A percentile compares a stretch with the other conserved stretches of the same genome.
phyloP scores from a whole-genome alignment of 139 green algal genomes.

The Chlorella sorokiniana region DNA sequence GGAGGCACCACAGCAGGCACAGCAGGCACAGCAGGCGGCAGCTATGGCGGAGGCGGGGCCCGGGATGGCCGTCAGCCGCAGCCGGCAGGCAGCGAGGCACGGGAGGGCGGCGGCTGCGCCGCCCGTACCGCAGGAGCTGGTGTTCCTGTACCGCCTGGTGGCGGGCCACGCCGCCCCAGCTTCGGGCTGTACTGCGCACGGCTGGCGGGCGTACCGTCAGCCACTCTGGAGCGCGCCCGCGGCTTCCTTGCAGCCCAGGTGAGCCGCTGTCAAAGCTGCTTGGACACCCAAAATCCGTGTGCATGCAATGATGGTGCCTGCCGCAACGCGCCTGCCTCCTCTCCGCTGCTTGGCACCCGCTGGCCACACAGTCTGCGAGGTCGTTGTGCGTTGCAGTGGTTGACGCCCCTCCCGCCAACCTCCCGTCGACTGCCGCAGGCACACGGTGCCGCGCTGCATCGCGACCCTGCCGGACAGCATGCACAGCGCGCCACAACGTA shows the following conservation, averaged over 20 bases:
- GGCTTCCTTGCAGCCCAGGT: conserved; percentile 6
- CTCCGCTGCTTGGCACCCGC: not conserved
- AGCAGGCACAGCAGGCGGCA: not conserved
- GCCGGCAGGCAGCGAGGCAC: not conserved
- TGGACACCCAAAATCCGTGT: too few species aligned
- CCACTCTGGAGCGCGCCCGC: conserved; percentile 18
- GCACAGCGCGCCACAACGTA: not conserved
- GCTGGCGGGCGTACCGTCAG: conserved; percentile 45
- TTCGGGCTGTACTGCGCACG: conserved; percentile 72
- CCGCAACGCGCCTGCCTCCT: not conserved
- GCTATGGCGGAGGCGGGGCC: not conserved
- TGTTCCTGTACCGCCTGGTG: conserved; percentile 82
- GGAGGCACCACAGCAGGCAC: not conserved
- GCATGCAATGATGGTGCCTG: not conserved
- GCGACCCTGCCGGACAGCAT: not conserved
- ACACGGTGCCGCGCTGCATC: not conserved
- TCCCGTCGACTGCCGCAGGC: not conserved
- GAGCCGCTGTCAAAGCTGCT: not conserved
- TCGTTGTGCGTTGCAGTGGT: not conserved
- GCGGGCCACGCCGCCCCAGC: conserved; percentile 59
- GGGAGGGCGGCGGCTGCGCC: not conserved
- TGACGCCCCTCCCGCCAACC: not conserved
- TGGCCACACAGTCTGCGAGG: not conserved
- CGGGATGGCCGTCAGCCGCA: not conserved
- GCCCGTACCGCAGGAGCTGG: conserved; percentile 26